These are phyloP conservation scores for Endocalyx cinctus DNA, from an alignment of 2,329 filamentous ascomycete genomes.

Conservation along the genomic window DNA sequence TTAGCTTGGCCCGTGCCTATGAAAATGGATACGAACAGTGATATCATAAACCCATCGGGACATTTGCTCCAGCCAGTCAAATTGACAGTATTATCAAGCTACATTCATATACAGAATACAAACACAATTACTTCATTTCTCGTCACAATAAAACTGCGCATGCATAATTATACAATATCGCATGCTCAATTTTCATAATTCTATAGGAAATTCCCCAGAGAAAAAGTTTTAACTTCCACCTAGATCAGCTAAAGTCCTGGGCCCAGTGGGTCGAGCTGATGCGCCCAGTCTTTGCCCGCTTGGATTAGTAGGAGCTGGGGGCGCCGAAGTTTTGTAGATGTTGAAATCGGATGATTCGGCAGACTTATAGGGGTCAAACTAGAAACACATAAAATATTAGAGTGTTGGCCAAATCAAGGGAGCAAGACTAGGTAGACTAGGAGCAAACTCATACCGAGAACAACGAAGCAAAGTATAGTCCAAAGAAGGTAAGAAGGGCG, in stretches of 20 bases:
- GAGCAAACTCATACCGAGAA: slow-evolving; percentile 42
- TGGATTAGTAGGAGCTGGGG: slow-evolving; percentile 13
- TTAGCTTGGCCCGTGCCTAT: too few relatives aligned
- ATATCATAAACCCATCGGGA: too few relatives aligned
- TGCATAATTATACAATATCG: slow-evolving; percentile 6
- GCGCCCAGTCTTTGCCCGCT: slow-evolving; percentile 19
- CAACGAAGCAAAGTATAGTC: slow-evolving; percentile 58
- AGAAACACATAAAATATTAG: slow-evolving; percentile 2
- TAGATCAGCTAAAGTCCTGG: slow-evolving; percentile 51
- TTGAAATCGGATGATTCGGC: slow-evolving; percentile 59
- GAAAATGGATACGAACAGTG: too few relatives aligned
- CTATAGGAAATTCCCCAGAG: neutral
- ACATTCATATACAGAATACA: too few relatives aligned
- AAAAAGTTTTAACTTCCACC: slow-evolving; percentile 22
- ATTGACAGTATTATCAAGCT: too few relatives aligned
- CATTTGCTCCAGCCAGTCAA: too few relatives aligned
- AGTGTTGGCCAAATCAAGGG: too few relatives aligned
- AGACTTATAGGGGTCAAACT: slow-evolving; percentile 59
- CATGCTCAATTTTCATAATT: neutral
- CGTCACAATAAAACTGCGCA: too few relatives aligned
- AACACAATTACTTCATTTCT: too few relatives aligned
- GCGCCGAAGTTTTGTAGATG: slow-evolving; percentile 35
- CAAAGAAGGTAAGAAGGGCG: slow-evolving; percentile 50
- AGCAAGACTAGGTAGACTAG: neutral
- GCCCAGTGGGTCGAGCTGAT: slow-evolving; percentile 21